Conservation (phyloP, 176 grass and related monocot species). For the Zoysia japonica region DNA sequence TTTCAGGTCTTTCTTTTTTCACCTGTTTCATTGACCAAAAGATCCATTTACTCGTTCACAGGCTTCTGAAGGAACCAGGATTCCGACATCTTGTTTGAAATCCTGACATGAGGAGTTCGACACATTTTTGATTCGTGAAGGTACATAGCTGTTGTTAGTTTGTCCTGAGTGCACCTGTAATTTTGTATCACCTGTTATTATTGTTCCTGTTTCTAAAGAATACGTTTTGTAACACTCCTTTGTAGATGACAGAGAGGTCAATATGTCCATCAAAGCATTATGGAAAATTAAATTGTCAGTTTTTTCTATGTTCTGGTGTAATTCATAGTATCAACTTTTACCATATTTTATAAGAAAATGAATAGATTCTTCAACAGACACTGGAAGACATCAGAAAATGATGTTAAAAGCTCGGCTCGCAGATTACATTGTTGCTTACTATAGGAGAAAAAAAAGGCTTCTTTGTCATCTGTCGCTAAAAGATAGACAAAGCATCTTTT, state of each 20-base stretch:
- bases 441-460: not conserved
- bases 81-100: conserved; percentile 10
- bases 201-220: conserved; percentile 25
- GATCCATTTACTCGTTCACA: not conserved
- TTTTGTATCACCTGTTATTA: conserved; percentile 32
- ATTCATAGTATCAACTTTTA: not conserved
- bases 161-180: conserved; percentile 46
- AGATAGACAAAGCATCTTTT: not conserved
- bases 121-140: conserved; percentile 51
- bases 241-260: conserved; percentile 46
- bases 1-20: not conserved
- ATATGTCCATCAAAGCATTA: conserved; percentile 38
- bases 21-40: not conserved
- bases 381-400: conserved; percentile 11
- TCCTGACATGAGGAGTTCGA: conserved; percentile 38
- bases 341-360: not conserved
- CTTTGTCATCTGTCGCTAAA: conserved; percentile 30
- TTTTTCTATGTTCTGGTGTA: not conserved
- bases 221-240: conserved; percentile 9
- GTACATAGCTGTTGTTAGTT: conserved; percentile 52
- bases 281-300: not conserved
- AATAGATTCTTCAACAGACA: not conserved
- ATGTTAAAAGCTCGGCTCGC: not conserved
- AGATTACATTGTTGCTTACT: conserved; percentile 21
- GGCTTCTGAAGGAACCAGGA: conserved; percentile 32